A percentile compares a stretch with the other conserved stretches of the same genome.
phyloP scores from a whole-genome alignment of 148 eudicot genomes.

The Fallopia convolvulus region DNA sequence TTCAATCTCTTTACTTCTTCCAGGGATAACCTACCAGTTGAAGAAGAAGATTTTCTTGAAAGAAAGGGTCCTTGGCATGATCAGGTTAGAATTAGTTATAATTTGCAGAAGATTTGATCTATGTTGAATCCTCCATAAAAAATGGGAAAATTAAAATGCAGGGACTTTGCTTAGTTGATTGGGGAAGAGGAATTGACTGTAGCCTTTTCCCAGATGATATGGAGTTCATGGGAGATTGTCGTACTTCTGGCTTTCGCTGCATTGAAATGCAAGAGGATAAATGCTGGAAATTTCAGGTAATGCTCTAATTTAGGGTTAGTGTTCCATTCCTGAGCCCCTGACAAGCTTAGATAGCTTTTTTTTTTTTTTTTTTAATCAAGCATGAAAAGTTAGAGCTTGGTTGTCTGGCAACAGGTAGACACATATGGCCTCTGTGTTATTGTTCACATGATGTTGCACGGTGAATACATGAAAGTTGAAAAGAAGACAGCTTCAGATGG shows the following conservation, averaged over 20 bases:
- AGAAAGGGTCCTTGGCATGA: slow-evolving; percentile 76
- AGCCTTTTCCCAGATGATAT: slow-evolving; percentile 51
- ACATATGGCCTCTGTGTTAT: slow-evolving; percentile 80
- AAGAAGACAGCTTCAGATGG: slow-evolving; percentile 53
- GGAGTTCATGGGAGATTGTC: slow-evolving; percentile 64
- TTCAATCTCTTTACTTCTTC: slow-evolving; percentile 8
- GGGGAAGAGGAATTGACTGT: slow-evolving; percentile 97
- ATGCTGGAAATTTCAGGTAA: slow-evolving; percentile 88
- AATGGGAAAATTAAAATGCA: slow-evolving; percentile 16
- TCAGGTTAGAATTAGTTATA: slow-evolving; percentile 45
- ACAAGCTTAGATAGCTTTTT: neutral
- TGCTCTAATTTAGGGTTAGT: neutral
- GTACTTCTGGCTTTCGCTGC: slow-evolving; percentile 91
- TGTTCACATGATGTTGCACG: slow-evolving; percentile 93
- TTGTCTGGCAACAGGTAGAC: slow-evolving; percentile 49
- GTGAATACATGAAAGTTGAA: slow-evolving; percentile 68
- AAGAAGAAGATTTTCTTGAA: slow-evolving; percentile 40
- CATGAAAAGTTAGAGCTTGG: neutral
- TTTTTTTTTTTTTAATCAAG: neutral
- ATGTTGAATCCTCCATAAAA: neutral
- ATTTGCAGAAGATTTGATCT: neutral
- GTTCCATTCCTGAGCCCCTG: neutral
- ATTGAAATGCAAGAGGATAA: slow-evolving; percentile 83
- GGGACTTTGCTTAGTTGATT: slow-evolving; percentile 98
- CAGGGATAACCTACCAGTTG: slow-evolving; percentile 66